Percentiles rank a stretch among this genome's conserved stretches.
phyloP scores from a whole-genome alignment of 2,329 filamentous ascomycete genomes.

The Aspergillus felis region DNA sequence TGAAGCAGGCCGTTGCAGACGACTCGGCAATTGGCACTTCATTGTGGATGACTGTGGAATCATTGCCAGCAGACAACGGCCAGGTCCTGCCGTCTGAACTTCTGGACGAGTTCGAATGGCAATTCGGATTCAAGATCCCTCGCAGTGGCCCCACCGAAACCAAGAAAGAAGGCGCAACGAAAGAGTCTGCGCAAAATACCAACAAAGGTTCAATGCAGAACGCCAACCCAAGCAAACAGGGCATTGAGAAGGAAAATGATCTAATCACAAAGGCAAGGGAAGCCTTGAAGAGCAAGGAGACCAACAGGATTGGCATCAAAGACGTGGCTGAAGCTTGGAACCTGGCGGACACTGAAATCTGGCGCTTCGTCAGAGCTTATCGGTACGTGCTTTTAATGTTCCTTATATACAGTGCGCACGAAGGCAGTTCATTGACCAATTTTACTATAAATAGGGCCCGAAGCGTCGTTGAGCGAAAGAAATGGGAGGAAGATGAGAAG shows the following conservation, averaged over 20 bases:
- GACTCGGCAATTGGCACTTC: conserved; percentile 60
- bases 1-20: conserved; percentile 79
- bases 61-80: conserved; percentile 41
- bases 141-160: conserved; percentile 41
- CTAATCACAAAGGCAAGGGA: conserved; percentile 50
- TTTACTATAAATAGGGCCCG: conserved; percentile 43
- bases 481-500: conserved; percentile 60
- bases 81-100: conserved; percentile 53
- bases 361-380: conserved; percentile 61
- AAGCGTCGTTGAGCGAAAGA: conserved; percentile 52
- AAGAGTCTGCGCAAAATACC: conserved; percentile 33
- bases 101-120: conserved; percentile 73
- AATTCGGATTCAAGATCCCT: conserved; percentile 81
- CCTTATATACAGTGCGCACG: neutral
- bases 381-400: conserved; percentile 27
- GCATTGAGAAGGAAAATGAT: conserved; percentile 42
- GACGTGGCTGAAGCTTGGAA: conserved; percentile 53
- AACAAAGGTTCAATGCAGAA: conserved; percentile 36
- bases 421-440: neutral
- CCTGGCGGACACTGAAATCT: conserved; percentile 60
- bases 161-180: conserved; percentile 29
- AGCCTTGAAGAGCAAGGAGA: conserved; percentile 38
- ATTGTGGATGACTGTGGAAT: conserved; percentile 78
- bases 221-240: conserved; percentile 34
- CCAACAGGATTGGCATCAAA: conserved; percentile 36